These are phyloP conservation scores for Trametes coccinea DNA, from an alignment of 768 basidiomycete genomes.

Conservation along the genomic window DNA sequence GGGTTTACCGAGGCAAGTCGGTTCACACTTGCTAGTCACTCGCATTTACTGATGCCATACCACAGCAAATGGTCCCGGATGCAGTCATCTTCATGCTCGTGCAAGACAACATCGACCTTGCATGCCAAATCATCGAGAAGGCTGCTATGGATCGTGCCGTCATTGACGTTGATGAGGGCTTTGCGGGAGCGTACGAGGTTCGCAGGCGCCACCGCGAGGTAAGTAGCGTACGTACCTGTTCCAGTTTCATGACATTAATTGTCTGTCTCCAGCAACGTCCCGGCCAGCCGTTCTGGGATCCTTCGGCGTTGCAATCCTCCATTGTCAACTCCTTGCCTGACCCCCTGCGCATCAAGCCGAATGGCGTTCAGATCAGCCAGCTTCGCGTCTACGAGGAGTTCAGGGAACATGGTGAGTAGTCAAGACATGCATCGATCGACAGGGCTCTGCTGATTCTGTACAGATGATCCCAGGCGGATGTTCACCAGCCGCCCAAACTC, in stretches of 20 bases:
- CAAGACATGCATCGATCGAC: slow-evolving; percentile 6
- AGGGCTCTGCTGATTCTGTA: slow-evolving; percentile 35
- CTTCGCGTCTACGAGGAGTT: slow-evolving; percentile 95
- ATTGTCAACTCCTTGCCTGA: slow-evolving; percentile 81
- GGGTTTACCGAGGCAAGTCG: slow-evolving; percentile 80
- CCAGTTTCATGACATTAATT: neutral
- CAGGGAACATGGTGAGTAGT: slow-evolving; percentile 43
- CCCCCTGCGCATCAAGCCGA: slow-evolving; percentile 79
- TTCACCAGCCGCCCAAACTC: slow-evolving; percentile 69
- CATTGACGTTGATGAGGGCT: slow-evolving; percentile 89
- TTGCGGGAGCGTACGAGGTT: slow-evolving; percentile 76
- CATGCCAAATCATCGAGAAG: slow-evolving; percentile 93
- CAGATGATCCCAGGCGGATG: slow-evolving; percentile 51
- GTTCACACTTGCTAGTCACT: slow-evolving; percentile 2
- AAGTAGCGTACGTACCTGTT: slow-evolving; percentile 22
- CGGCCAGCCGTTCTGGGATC: slow-evolving; percentile 88
- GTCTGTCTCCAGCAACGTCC: slow-evolving; percentile 50
- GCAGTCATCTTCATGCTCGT: slow-evolving; percentile 78
- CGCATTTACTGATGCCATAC: slow-evolving; percentile 2
- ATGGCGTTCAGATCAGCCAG: slow-evolving; percentile 81
- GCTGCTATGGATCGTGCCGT: slow-evolving; percentile 97
- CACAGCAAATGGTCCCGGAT: slow-evolving; percentile 73
- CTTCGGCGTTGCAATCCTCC: slow-evolving; percentile 65
- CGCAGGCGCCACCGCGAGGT: slow-evolving; percentile 88
- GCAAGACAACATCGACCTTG: slow-evolving; percentile 89